Base-by-base conservation (phyloP, 2,329 filamentous ascomycete species). In the Penicillium hesseltinei region DNA sequence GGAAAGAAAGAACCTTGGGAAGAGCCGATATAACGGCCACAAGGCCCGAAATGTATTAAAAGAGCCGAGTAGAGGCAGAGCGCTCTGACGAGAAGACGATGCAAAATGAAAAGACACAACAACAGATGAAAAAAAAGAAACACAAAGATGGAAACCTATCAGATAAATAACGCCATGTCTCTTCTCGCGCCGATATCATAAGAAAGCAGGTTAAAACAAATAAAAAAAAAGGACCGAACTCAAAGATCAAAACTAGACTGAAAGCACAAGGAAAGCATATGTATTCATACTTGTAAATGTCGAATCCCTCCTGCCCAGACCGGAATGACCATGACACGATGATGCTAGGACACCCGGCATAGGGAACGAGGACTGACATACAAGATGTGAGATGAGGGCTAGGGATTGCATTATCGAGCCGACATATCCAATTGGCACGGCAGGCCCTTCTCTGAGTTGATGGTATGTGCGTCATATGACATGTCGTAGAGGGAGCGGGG, bases 161-260 rank as follows among this genome's bases (percentile, higher is more conserved):
- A 46, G 8, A 36, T 51, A 51, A 51, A 44, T 46, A 62, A 52
- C 50, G 39, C 50, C 50, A 52, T 36, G 50, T 56, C n/a, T 57
- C 44, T 54, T 54, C 62, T 53, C 51, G 58, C 60, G 58, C 64
- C 64, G 51, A 65, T 65, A 64, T 62, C 62, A 59, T 51, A 21
- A 52, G 21, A 25, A 36, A 52, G 13, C 21, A 42, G 31, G 31
- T 33, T 13, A 13, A 31, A 31, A 29, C 3, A 44, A 59, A 59
- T 57, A 61, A 56, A 45, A 43, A 53, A 29, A 44, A 54, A 57
- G 36, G 8, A 51, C 56, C 27, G 39, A 42, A 53, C 13, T 45
- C 40, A 44, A 36, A 49, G 21, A 46, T 33, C 21, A 57, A 49
- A 54, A 23, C 40, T 49, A 44, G 15, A 54, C 31, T 40, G 47